Conservation (phyloP, 768 basidiomycete species). For the Lentinula boryana region DNA sequence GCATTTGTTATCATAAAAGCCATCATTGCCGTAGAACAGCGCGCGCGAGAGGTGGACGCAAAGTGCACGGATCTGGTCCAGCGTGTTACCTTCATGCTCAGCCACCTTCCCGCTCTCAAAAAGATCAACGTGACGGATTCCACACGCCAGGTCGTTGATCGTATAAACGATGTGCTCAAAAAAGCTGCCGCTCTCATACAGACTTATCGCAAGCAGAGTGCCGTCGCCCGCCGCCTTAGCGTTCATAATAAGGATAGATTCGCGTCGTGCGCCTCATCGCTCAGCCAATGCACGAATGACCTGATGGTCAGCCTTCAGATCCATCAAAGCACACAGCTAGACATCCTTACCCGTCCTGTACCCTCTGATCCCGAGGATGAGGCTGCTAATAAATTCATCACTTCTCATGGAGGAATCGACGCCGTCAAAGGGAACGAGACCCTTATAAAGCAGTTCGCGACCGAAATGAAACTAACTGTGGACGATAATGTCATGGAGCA, state of each 20-base stretch:
- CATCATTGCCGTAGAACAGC: slow-evolving; percentile 32
- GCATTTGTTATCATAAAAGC: slow-evolving; percentile 33
- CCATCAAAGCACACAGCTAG: slow-evolving; percentile 29
- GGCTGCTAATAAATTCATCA: slow-evolving; percentile 28
- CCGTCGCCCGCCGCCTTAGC: slow-evolving; percentile 30
- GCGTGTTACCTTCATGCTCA: slow-evolving; percentile 37
- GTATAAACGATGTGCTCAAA: slow-evolving; percentile 31
- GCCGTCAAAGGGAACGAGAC: slow-evolving; percentile 26
- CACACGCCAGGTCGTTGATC: slow-evolving; percentile 30
- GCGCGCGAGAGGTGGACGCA: slow-evolving; percentile 29
- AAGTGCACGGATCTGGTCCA: slow-evolving; percentile 35
- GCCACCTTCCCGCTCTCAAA: slow-evolving; percentile 28
- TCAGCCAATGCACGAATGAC: slow-evolving; percentile 29
- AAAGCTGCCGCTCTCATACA: slow-evolving; percentile 31
- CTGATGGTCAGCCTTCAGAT: slow-evolving; percentile 37
- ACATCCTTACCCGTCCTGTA: slow-evolving; percentile 29
- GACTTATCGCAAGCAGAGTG: slow-evolving; percentile 31
- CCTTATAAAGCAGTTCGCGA: slow-evolving; percentile 31
- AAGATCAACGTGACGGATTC: slow-evolving; percentile 24
- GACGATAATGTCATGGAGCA: slow-evolving; percentile 36
- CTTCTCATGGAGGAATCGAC: slow-evolving; percentile 29
- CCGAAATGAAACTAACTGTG: slow-evolving; percentile 27
- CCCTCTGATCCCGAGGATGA: slow-evolving; percentile 31
- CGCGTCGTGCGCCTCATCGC: slow-evolving; percentile 20
- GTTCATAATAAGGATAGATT: slow-evolving; percentile 32